These are phyloP conservation scores for Zygotorulaspora florentina DNA, from an alignment of 805 yeast species.

Conservation along the genomic window DNA sequence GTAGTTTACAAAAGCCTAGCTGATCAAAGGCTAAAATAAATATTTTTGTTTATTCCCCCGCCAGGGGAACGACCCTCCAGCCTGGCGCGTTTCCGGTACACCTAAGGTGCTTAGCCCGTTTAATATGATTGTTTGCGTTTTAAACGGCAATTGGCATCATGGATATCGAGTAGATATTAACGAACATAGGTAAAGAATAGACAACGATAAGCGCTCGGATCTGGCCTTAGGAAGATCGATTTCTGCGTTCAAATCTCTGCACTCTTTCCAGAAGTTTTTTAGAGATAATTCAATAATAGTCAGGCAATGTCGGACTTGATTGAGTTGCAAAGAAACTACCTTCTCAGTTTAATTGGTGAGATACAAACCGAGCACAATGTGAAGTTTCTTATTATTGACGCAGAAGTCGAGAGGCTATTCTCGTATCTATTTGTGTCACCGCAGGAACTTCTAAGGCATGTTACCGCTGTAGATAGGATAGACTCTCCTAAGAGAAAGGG, in stretches of 20 bases:
- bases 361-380: slow-evolving; percentile 44
- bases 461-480: slow-evolving; percentile 60
- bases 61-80: too few relatives aligned
- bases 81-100: too few relatives aligned
- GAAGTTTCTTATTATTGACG: slow-evolving; percentile 55
- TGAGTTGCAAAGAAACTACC: slow-evolving; percentile 36
- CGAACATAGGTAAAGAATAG: too few relatives aligned
- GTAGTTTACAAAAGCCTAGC: too few relatives aligned
- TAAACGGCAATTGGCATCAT: not conserved
- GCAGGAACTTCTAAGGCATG: slow-evolving; percentile 48
- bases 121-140: not conserved
- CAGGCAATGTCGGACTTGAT: slow-evolving; percentile 37
- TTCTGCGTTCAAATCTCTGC: too few relatives aligned
- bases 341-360: slow-evolving; percentile 38
- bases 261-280: not conserved
- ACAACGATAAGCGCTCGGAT: too few relatives aligned
- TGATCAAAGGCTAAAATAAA: too few relatives aligned
- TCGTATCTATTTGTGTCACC: slow-evolving; percentile 40
- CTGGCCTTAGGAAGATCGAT: too few relatives aligned
- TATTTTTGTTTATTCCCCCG: too few relatives aligned
- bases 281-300: not conserved
- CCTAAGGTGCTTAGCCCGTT: not conserved
- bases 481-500: slow-evolving; percentile 54
- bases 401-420: slow-evolving; percentile 46
- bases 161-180: too few relatives aligned